Evolutionary conservation across 1,284 basidiomycete species (phyloP).

Genomic region (Microbotryum violaceum): DNA sequence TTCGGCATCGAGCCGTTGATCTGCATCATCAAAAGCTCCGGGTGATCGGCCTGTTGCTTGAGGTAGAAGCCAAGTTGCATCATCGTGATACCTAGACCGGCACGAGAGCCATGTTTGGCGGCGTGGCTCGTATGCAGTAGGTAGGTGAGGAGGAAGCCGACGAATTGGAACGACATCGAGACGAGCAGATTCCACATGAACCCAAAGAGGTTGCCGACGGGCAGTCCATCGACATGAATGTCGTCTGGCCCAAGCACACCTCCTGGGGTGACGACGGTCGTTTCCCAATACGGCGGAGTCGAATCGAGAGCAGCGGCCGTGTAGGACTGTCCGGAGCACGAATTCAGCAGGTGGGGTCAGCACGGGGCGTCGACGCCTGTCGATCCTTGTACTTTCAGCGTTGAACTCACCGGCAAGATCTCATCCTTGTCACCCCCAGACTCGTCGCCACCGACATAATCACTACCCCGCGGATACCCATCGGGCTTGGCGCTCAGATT

Average conservation of each 20-base stretch:
- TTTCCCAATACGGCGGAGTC: slow-evolving; percentile 95
- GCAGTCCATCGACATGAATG: slow-evolving; percentile 51
- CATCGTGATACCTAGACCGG: slow-evolving; percentile 86
- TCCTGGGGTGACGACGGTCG: slow-evolving; percentile 67
- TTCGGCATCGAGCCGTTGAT: too few species aligned
- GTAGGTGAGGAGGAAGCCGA: slow-evolving; percentile 89
- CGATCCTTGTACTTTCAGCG: neutral
- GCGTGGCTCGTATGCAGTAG: slow-evolving; percentile 82
- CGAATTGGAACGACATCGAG: slow-evolving; percentile 93
- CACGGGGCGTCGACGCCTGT: neutral
- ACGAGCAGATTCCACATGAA: slow-evolving; percentile 75
- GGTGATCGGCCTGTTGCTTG: slow-evolving; percentile 25
- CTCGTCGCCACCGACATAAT: slow-evolving; percentile 52
- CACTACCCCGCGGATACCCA: slow-evolving; percentile 42
- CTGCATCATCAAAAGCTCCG: slow-evolving; percentile 1
- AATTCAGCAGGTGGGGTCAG: neutral
- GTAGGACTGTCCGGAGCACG: slow-evolving; percentile 57
- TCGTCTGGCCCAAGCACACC: slow-evolving; percentile 46
- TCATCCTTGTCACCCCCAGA: slow-evolving; percentile 67
- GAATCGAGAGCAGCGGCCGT: slow-evolving; percentile 79
- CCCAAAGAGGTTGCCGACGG: slow-evolving; percentile 55
- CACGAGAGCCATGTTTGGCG: slow-evolving; percentile 85
- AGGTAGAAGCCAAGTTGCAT: slow-evolving; percentile 53
- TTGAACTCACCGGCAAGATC: slow-evolving; percentile 64
- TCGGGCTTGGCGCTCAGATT: slow-evolving; percentile 89